These are phyloP conservation scores for Zygosaccharomyces pseudobailii DNA, from an alignment of 1,139 yeast species.

Conservation along the genomic window DNA sequence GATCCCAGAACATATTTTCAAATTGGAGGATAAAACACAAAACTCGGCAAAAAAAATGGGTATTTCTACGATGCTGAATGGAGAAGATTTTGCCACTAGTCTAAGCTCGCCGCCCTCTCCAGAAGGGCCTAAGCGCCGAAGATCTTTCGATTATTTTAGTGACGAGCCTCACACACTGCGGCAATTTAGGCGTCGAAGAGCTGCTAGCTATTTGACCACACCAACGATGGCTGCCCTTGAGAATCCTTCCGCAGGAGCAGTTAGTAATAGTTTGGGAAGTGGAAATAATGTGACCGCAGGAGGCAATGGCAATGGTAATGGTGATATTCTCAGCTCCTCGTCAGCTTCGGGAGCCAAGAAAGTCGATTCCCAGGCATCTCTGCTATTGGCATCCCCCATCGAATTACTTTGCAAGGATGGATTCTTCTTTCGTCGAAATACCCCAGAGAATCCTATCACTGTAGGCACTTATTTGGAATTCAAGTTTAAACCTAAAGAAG, in stretches of 20 bases:
- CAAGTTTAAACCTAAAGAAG: constrained; percentile 30
- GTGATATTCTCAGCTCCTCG: background rate
- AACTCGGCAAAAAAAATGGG: constrained; percentile 19
- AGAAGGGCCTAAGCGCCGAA: constrained; percentile 6
- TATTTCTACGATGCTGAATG: constrained; percentile 24
- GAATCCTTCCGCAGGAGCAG: constrained; percentile 1
- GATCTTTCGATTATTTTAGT: constrained; percentile 5
- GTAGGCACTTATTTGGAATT: constrained; percentile 30
- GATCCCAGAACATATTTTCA: constrained; percentile 1
- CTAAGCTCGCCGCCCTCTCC: constrained; percentile 3
- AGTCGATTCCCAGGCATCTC: constrained; percentile 17
- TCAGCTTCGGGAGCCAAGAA: background rate
- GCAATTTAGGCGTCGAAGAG: constrained; percentile 7
- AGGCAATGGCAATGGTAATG: background rate
- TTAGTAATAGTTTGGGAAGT: background rate
- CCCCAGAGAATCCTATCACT: constrained; percentile 27
- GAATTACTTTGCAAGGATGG: constrained; percentile 32
- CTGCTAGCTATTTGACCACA: constrained; percentile 5
- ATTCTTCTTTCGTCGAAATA: constrained; percentile 28
- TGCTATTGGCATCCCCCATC: constrained; percentile 28
- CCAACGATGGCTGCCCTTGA: constrained; percentile 7
- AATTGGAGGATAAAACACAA: constrained; percentile 7
- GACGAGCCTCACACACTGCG: constrained; percentile 10
- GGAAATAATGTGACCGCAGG: background rate
- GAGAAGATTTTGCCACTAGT: constrained; percentile 12